Percentiles rank a stretch among this genome's conserved stretches.
Conservation (phyloP, 23 red algal species). For the Gracilaria domingensis region DNA sequence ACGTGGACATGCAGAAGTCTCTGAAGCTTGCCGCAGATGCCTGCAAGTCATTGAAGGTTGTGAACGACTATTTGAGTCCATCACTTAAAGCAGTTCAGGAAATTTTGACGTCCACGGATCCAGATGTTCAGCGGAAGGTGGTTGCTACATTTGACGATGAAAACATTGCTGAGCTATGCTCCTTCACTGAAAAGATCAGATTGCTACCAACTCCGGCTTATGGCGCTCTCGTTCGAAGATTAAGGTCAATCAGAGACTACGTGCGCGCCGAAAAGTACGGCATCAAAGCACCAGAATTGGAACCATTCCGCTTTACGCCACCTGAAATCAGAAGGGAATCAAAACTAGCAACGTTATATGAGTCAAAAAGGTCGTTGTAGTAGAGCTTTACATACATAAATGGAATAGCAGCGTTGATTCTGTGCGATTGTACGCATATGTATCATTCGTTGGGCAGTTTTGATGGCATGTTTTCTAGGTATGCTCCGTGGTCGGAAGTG, state of each 20-base stretch:
- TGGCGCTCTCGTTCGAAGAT: conserved; percentile 40
- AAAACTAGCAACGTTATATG: conserved; percentile 32
- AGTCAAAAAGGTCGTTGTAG: conserved; percentile 15
- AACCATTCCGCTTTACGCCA: conserved; percentile 58
- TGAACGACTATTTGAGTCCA: conserved; percentile 53
- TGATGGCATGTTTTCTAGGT: neutral
- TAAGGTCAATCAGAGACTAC: conserved; percentile 64
- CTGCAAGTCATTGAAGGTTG: conserved; percentile 18
- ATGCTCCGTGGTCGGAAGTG: neutral
- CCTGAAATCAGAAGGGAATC: conserved; percentile 33
- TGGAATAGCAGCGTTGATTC: neutral
- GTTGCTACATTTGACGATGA: conserved; percentile 60
- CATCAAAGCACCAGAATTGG: neutral
- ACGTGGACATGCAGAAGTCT: conserved; percentile 63
- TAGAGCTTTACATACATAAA: neutral
- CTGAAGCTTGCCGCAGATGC: conserved; percentile 37
- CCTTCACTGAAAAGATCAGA: conserved; percentile 51
- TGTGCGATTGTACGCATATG: too few species aligned
- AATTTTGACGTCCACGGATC: conserved; percentile 58
- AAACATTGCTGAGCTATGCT: conserved; percentile 20
- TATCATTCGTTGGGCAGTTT: too few species aligned
- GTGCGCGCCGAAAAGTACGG: conserved; percentile 39
- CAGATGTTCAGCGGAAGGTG: conserved; percentile 46
- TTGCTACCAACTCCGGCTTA: conserved; percentile 54
- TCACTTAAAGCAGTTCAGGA: conserved; percentile 43